phyloP scores from a whole-genome alignment of 2,329 filamentous ascomycete species.

The Cladosporium austrohemisphaericum region DNA sequence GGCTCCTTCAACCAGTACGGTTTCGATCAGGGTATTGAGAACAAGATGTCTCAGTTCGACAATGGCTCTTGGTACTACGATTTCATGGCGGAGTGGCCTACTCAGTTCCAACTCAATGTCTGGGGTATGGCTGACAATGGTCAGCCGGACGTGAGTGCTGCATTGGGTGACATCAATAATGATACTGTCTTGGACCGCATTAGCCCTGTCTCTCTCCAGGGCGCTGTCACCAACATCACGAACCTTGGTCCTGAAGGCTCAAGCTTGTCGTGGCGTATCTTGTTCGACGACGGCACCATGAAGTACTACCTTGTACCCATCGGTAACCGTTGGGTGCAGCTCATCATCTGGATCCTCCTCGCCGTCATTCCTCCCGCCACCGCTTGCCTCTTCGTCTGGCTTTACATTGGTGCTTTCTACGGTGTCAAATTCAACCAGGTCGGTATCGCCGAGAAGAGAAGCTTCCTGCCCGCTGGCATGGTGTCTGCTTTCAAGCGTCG shows the following conservation, averaged over 20 bases:
- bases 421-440: slow-evolving; percentile 60
- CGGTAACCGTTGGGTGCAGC: slow-evolving; percentile 53
- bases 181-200: slow-evolving; percentile 60
- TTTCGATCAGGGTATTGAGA: slow-evolving; percentile 57
- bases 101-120: slow-evolving; percentile 59
- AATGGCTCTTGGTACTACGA: slow-evolving; percentile 55
- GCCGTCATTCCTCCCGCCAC: slow-evolving; percentile 51
- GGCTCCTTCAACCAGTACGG: slow-evolving; percentile 63
- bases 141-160: slow-evolving; percentile 56
- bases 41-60: slow-evolving; percentile 48
- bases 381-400: slow-evolving; percentile 49
- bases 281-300: slow-evolving; percentile 53
- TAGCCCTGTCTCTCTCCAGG: slow-evolving; percentile 55
- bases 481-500: slow-evolving; percentile 21
- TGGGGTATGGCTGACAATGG: slow-evolving; percentile 65
- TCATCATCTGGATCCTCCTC: slow-evolving; percentile 54
- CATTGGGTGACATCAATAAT: slow-evolving; percentile 59
- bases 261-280: slow-evolving; percentile 53
- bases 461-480: slow-evolving; percentile 25
- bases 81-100: slow-evolving; percentile 63
- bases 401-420: slow-evolving; percentile 61
- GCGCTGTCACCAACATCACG: slow-evolving; percentile 58
- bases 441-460: slow-evolving; percentile 49
- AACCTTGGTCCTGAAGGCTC: slow-evolving; percentile 50
- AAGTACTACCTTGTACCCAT: slow-evolving; percentile 51